These are phyloP conservation scores for Russula virescens DNA, from an alignment of 768 basidiomycete genomes.

Conservation along the genomic window DNA sequence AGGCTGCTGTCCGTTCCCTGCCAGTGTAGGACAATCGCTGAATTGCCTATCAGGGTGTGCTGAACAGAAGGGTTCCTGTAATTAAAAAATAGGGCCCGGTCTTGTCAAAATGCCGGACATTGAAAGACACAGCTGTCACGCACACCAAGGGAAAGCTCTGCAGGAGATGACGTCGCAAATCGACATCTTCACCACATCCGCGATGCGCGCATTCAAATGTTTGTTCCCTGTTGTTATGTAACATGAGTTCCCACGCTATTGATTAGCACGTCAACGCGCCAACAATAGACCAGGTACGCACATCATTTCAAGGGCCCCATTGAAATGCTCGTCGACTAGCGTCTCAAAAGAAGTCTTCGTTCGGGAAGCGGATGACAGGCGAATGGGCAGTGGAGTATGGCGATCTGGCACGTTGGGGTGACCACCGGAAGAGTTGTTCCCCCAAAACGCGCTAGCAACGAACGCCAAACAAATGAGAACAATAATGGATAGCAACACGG, in stretches of 20 bases:
- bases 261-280: neutral
- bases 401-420: neutral
- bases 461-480: neutral
- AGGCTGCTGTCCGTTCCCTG: neutral
- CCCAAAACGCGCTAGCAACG: slow-evolving; percentile 4
- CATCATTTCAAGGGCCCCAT: neutral
- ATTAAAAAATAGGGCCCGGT: neutral
- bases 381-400: neutral
- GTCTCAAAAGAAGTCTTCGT: neutral
- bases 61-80: neutral
- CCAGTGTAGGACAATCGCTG: slow-evolving; percentile 12
- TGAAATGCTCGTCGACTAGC: neutral
- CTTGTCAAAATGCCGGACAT: neutral
- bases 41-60: neutral
- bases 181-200: neutral
- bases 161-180: neutral
- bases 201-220: neutral
- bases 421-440: neutral
- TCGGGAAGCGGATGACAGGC: neutral
- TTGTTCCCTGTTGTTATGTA: neutral
- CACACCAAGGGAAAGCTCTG: neutral
- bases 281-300: neutral
- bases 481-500: neutral
- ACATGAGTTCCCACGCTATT: neutral
- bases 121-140: neutral